Evolutionary conservation across 2,329 filamentous ascomycete genomes (phyloP).

Genomic region (Purpureocillium lavendulum): DNA sequence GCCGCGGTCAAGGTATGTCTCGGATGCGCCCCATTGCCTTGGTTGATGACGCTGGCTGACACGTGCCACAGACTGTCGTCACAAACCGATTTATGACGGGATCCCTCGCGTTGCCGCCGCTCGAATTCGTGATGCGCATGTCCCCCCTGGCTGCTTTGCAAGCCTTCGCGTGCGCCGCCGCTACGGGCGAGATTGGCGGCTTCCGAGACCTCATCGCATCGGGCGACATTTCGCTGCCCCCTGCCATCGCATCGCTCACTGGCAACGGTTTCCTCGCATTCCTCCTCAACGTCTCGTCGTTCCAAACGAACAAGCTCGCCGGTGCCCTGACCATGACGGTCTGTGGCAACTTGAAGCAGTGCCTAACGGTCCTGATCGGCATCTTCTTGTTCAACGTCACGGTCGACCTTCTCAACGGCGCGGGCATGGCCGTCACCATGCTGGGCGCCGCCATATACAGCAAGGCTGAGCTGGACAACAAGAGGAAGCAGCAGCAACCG

Average conservation of each 20-base stretch:
- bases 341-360: conserved; percentile 51
- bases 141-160: conserved; percentile 51
- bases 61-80: conserved; percentile 39
- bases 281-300: conserved; percentile 47
- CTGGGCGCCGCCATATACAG: conserved; percentile 49
- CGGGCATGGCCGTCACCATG: conserved; percentile 47
- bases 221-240: conserved; percentile 24
- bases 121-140: conserved; percentile 56
- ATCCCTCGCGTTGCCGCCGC: conserved; percentile 44
- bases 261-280: conserved; percentile 48
- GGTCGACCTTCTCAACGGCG: conserved; percentile 43
- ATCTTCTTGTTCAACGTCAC: conserved; percentile 43
- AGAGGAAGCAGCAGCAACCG: conserved; percentile 22
- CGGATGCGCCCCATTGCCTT: too few species aligned
- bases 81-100: conserved; percentile 59
- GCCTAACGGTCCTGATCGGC: conserved; percentile 44
- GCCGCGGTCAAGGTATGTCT: conserved; percentile 42
- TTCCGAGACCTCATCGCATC: conserved; percentile 28
- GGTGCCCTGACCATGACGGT: conserved; percentile 53
- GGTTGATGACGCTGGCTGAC: conserved; percentile 9
- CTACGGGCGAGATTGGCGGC: conserved; percentile 41
- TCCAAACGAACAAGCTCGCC: conserved; percentile 49
- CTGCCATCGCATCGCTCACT: conserved; percentile 31
- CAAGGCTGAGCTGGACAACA: conserved; percentile 45
- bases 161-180: conserved; percentile 41